Evolutionary conservation across 306 rosid species (phyloP).

Genomic region (Prunus kanzakura): DNA sequence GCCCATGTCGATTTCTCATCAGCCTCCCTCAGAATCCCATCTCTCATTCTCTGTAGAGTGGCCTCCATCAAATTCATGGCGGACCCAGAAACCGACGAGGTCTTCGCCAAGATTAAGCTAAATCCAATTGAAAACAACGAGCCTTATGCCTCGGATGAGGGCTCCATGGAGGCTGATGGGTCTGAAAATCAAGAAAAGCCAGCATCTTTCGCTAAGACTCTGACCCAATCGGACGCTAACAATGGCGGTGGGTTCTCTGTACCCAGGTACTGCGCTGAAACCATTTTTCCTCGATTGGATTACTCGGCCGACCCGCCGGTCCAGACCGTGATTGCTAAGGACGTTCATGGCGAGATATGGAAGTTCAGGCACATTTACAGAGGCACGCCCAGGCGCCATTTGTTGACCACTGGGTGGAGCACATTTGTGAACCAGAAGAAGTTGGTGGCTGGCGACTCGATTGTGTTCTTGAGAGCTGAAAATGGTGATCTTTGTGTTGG

Average conservation of each 20-base stretch:
- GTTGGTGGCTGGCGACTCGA: slow-evolving; percentile 92
- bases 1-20: slow-evolving; percentile 51
- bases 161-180: slow-evolving; percentile 19
- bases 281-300: slow-evolving; percentile 83
- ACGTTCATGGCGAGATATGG: slow-evolving; percentile 91
- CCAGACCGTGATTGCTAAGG: slow-evolving; percentile 83
- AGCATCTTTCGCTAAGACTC: slow-evolving; percentile 82
- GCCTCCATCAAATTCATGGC: slow-evolving; percentile 68
- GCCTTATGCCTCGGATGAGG: slow-evolving; percentile 37
- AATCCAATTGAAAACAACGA: slow-evolving; percentile 49
- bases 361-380: slow-evolving; percentile 90
- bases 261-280: slow-evolving; percentile 94
- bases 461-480: slow-evolving; percentile 78
- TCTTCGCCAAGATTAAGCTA: slow-evolving; percentile 51
- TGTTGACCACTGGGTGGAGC: slow-evolving; percentile 97
- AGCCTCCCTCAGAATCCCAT: slow-evolving; percentile 46
- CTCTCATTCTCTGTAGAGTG: slow-evolving; percentile 70
- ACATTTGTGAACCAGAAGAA: slow-evolving; percentile 94
- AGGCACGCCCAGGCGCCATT: slow-evolving; percentile 92
- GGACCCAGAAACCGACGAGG: slow-evolving; percentile 89
- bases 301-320: slow-evolving; percentile 96
- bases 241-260: slow-evolving; percentile 98
- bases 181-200: slow-evolving; percentile 67
- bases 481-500: slow-evolving; percentile 82
- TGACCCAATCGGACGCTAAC: slow-evolving; percentile 96